Evolutionary conservation across 164 flowering plant species (phyloP).

Genomic region (Sedum album): DNA sequence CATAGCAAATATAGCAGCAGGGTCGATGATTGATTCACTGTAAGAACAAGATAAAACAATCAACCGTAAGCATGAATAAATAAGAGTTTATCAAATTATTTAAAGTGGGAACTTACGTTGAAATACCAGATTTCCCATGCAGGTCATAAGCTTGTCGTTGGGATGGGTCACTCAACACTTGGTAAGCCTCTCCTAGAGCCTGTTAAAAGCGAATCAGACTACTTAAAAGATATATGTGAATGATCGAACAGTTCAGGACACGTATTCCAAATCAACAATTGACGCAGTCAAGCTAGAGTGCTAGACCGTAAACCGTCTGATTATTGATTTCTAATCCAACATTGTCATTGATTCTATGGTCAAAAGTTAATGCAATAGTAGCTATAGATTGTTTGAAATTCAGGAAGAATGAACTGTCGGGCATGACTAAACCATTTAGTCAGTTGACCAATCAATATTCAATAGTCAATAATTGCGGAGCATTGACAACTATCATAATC

Average conservation of each 20-base stretch:
- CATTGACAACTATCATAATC: too few relatives aligned
- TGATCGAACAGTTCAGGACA: not conserved
- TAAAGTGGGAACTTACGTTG: slow-evolving; percentile 43
- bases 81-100: not conserved
- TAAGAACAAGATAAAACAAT: slow-evolving; percentile 12
- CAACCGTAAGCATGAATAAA: not conserved
- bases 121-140: slow-evolving; percentile 87
- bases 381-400: not conserved
- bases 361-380: not conserved
- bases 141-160: slow-evolving; percentile 89
- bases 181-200: slow-evolving; percentile 91
- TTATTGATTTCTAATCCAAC: not conserved
- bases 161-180: too few relatives aligned
- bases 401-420: too few relatives aligned
- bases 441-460: too few relatives aligned
- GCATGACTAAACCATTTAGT: too few relatives aligned
- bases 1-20: too few relatives aligned
- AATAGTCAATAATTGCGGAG: too few relatives aligned
- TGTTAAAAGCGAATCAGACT: slow-evolving; percentile 16
- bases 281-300: not conserved
- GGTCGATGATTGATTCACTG: slow-evolving; percentile 89
- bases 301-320: not conserved
- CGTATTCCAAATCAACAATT: not conserved
- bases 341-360: not conserved
- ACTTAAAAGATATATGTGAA: not conserved